Evolutionary conservation across 306 rosid genomes (phyloP).

Genomic region (Astragalus membranaceus): DNA sequence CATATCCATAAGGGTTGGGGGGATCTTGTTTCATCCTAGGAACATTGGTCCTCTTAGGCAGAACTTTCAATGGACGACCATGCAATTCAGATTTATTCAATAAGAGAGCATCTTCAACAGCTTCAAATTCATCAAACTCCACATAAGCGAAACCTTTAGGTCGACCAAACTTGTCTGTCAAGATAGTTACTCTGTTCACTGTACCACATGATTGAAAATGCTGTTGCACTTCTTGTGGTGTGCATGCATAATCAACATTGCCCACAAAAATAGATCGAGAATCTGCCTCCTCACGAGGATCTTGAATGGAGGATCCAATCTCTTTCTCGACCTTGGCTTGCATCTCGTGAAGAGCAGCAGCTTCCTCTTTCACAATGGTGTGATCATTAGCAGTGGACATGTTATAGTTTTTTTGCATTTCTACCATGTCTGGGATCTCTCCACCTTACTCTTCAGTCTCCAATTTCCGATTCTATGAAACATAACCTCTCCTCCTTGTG

Average conservation of each 20-base stretch:
- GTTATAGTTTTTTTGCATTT: too few species aligned
- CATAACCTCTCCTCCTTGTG: too few species aligned
- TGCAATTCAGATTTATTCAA: slow-evolving; percentile 89
- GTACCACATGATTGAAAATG: slow-evolving; percentile 96
- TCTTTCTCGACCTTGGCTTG: too few species aligned
- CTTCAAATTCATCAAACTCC: slow-evolving; percentile 80
- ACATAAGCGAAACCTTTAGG: slow-evolving; percentile 97
- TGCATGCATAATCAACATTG: slow-evolving; percentile 96
- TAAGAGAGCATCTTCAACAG: slow-evolving; percentile 77
- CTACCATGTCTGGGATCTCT: too few species aligned
- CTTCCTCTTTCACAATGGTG: too few species aligned
- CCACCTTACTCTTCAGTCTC: too few species aligned
- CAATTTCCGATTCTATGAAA: too few species aligned
- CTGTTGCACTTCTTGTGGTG: slow-evolving; percentile 98
- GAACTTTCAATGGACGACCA: slow-evolving; percentile 87
- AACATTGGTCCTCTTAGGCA: slow-evolving; percentile 88
- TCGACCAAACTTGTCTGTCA: slow-evolving; percentile 85
- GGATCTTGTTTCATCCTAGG: slow-evolving; percentile 95
- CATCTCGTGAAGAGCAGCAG: too few species aligned
- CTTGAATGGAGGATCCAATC: too few species aligned
- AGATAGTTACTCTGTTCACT: slow-evolving; percentile 82
- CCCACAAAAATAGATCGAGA: slow-evolving; percentile 85
- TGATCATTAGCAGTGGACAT: too few species aligned
- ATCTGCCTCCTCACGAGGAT: slow-evolving; percentile 67
- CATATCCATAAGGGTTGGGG: slow-evolving; percentile 86